Conservation (phyloP, 257 asterid genomes). For the Lithospermum erythrorhizon region DNA sequence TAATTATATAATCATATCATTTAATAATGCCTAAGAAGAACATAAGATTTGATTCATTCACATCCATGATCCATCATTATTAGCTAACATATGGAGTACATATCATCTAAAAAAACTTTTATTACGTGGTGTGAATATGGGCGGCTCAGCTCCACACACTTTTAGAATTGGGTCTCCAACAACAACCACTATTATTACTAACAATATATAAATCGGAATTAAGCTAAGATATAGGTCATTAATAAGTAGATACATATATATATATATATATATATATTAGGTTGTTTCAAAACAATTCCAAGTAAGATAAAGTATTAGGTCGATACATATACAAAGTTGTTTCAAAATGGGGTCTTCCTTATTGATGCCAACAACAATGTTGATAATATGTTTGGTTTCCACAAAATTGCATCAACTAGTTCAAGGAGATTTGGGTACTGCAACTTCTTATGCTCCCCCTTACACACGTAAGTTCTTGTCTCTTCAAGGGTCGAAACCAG, state of each 20-base stretch:
- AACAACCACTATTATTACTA: too few species aligned
- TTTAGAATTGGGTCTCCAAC: neutral
- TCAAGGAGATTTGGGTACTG: constrained; percentile 51
- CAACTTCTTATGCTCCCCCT: constrained; percentile 60
- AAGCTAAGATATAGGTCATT: too few species aligned
- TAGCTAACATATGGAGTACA: too few species aligned
- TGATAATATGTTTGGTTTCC: constrained; percentile 14
- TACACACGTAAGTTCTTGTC: constrained; percentile 38
- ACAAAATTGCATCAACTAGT: constrained; percentile 17
- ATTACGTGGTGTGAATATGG: neutral
- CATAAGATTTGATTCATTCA: too few species aligned
- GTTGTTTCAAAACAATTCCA: too few species aligned
- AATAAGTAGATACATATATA: too few species aligned
- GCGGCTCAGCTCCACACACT: neutral
- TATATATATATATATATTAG: too few species aligned
- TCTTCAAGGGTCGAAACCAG: too few species aligned
- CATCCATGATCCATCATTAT: neutral
- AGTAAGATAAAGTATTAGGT: neutral
- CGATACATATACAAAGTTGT: neutral
- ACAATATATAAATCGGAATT: too few species aligned
- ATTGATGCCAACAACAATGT: constrained; percentile 15
- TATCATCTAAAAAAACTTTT: neutral
- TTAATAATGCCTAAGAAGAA: too few species aligned
- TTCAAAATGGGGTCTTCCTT: neutral
- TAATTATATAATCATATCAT: too few species aligned